Percentiles rank a stretch among this genome's conserved stretches.
These are phyloP conservation scores for Suillus subaureus DNA, from an alignment of 768 basidiomycete genomes.

Conservation along the genomic window DNA sequence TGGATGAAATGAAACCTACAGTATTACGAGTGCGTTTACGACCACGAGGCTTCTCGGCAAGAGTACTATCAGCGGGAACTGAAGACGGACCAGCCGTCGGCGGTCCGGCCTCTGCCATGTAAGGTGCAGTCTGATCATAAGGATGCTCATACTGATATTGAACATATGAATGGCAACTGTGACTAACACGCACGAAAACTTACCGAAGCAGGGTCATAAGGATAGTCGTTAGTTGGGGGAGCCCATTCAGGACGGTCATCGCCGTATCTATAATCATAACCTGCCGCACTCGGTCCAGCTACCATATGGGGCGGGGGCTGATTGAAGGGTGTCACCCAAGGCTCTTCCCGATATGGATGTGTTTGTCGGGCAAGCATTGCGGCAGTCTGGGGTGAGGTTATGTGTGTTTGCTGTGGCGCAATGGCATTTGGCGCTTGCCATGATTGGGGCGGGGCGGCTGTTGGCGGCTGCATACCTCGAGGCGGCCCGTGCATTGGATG, in stretches of 20 bases:
- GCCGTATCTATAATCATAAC: conserved; percentile 64
- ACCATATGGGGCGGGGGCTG: conserved; percentile 52
- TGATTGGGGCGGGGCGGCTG: conserved; percentile 56
- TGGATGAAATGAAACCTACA: conserved; percentile 35
- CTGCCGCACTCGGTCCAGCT: conserved; percentile 42
- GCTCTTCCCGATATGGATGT: conserved; percentile 48
- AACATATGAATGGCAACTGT: conserved; percentile 11
- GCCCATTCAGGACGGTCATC: conserved; percentile 59
- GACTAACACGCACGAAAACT: conserved; percentile 21
- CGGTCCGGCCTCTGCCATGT: conserved; percentile 55
- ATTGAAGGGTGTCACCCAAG: conserved; percentile 61
- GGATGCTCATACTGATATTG: conserved; percentile 50
- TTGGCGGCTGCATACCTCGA: conserved; percentile 46
- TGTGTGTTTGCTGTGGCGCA: conserved; percentile 65
- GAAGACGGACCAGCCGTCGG: conserved; percentile 46
- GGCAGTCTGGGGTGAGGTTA: conserved; percentile 48
- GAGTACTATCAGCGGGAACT: conserved; percentile 21
- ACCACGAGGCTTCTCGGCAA: conserved; percentile 56
- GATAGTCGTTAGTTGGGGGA: conserved; percentile 45
- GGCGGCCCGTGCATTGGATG: conserved; percentile 42
- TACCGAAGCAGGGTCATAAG: conserved; percentile 56
- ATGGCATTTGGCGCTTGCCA: conserved; percentile 68
- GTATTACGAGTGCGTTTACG: conserved; percentile 69
- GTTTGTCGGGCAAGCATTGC: conserved; percentile 49
- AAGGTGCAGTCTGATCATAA: conserved; percentile 60